Percentiles rank a stretch among this genome's conserved stretches.
phyloP scores from a whole-genome alignment of 176 grass and related monocot genomes.

The Bolboschoenus planiculmis region DNA sequence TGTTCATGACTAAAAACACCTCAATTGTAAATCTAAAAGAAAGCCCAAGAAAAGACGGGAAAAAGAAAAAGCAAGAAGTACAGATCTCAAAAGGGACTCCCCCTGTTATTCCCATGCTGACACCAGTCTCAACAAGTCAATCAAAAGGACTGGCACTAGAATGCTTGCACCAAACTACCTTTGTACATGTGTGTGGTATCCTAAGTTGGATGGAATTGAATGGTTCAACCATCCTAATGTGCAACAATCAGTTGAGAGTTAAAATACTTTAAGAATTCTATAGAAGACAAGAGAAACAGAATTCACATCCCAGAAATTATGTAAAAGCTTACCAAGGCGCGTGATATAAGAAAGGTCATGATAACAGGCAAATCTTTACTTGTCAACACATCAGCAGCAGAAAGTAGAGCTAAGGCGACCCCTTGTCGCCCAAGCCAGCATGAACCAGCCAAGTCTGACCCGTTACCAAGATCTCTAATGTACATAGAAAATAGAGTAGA shows the following conservation, averaged over 20 bases:
- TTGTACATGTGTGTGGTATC: background rate
- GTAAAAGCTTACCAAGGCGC: slow-evolving; percentile 48
- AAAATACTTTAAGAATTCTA: background rate
- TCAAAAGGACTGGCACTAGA: background rate
- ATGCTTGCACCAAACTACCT: background rate
- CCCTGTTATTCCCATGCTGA: background rate
- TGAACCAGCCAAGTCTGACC: slow-evolving; percentile 49
- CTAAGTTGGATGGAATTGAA: background rate
- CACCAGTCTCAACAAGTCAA: background rate
- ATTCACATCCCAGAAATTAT: background rate
- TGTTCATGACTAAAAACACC: background rate
- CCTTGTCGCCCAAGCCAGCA: slow-evolving; percentile 90
- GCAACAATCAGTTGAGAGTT: background rate
- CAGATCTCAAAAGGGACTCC: background rate
- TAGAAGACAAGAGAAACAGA: background rate
- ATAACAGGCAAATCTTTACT: slow-evolving; percentile 91
- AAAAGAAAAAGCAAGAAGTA: background rate
- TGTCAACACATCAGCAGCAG: slow-evolving; percentile 77
- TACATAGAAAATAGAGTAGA: slow-evolving; percentile 76
- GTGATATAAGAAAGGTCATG: slow-evolving; percentile 98
- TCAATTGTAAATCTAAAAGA: background rate
- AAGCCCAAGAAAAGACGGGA: background rate
- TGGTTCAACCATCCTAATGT: background rate
- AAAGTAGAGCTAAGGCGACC: slow-evolving; percentile 85
- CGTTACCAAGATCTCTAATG: slow-evolving; percentile 61